Evolutionary conservation across 2,329 filamentous ascomycete genomes (phyloP).

Genomic region (Fusarium buharicum): DNA sequence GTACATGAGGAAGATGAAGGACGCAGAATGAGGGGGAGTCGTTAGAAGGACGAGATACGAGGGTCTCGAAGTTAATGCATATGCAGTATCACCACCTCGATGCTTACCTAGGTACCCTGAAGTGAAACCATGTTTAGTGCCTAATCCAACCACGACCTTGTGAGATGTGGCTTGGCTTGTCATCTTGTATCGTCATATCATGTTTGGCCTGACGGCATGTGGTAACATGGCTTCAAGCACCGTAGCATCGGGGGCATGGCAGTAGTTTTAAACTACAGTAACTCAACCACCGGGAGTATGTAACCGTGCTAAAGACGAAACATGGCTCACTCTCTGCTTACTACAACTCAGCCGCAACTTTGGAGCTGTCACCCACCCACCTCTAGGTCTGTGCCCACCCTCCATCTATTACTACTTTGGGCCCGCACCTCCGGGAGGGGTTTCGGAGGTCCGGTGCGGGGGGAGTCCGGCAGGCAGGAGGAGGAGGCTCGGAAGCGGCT

Average conservation of each 20-base stretch:
- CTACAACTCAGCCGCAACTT: conserved; percentile 20
- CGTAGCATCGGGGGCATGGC: conserved; percentile 19
- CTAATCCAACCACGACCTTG: neutral
- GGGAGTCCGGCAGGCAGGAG: conserved; percentile 16
- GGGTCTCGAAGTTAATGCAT: conserved; percentile 34
- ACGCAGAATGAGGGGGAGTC: conserved; percentile 10
- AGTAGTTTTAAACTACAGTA: conserved; percentile 4
- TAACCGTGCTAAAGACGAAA: neutral
- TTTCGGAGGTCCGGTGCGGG: conserved; percentile 22
- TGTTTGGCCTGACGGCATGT: conserved; percentile 5
- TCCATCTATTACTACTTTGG: conserved; percentile 28
- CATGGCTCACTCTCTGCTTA: neutral
- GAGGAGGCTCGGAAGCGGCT: conserved; percentile 13
- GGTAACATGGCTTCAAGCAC: conserved; percentile 12
- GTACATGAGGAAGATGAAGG: conserved; percentile 27
- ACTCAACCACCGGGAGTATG: neutral
- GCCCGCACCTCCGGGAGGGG: conserved; percentile 19
- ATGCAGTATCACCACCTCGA: conserved; percentile 7
- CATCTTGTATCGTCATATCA: conserved; percentile 16
- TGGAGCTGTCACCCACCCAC: conserved; percentile 3
- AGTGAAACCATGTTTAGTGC: conserved; percentile 7
- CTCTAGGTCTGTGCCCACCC: neutral
- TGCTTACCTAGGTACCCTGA: neutral
- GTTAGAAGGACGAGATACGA: conserved; percentile 22
- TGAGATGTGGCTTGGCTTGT: conserved; percentile 15